phyloP scores from a whole-genome alignment of 495 filamentous ascomycete species.

The Talaromyces liani region DNA sequence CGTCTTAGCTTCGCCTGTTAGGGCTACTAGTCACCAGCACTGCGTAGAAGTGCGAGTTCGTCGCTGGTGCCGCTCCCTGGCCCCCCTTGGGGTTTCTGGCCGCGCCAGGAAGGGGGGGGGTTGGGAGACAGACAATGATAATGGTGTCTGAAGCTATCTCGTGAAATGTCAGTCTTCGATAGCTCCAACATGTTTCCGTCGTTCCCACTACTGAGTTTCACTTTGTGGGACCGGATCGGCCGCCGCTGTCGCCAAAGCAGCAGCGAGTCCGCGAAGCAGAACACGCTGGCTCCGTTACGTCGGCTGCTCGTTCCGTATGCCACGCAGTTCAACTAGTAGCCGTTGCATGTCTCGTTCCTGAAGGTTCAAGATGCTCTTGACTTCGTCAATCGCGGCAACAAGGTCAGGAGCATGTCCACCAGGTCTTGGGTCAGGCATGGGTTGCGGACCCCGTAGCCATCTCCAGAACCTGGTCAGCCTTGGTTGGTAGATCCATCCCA shows the following conservation, averaged over 20 bases:
- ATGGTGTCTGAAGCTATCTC: slow-evolving; percentile 2
- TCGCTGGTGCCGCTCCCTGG: slow-evolving; percentile 20
- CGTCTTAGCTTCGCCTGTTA: slow-evolving; percentile 19
- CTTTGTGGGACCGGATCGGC: slow-evolving; percentile 1
- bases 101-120: background rate
- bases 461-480: background rate
- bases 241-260: background rate
- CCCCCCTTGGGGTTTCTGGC: background rate
- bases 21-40: slow-evolving; percentile 29
- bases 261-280: background rate
- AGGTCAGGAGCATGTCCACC: background rate
- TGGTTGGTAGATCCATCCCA: background rate
- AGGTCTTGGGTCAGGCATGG: background rate
- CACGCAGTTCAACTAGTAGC: background rate
- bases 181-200: background rate
- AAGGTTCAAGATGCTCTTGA: background rate
- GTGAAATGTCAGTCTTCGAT: background rate
- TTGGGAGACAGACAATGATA: background rate
- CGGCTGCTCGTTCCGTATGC: background rate
- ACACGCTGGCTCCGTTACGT: background rate
- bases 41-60: slow-evolving; percentile 29
- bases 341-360: background rate
- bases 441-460: background rate
- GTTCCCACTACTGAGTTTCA: background rate
- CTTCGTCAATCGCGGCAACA: background rate